A percentile compares a stretch with the other conserved stretches of the same genome.
Conservation (phyloP, 345 rosid genomes). For the Camelina laxa region DNA sequence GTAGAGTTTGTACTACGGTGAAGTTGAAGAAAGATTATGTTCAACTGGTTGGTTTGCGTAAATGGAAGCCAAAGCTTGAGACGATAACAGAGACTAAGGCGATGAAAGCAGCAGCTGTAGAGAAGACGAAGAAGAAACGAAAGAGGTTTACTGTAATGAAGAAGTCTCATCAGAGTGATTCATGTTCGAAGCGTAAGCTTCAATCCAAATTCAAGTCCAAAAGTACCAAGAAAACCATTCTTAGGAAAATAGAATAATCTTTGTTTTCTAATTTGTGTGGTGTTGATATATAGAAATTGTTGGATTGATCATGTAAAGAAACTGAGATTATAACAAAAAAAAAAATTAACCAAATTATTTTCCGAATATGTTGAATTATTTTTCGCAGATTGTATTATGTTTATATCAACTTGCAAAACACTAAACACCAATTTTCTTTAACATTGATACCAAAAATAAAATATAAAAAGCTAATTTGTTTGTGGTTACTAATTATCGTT, state of each 20-base stretch:
- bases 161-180: conserved; percentile 42
- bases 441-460: no score
- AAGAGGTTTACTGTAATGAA: conserved; percentile 51
- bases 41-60: conserved; percentile 57
- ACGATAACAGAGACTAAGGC: conserved; percentile 61
- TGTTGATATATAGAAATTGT: conserved; percentile 36
- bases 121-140: conserved; percentile 44
- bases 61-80: conserved; percentile 89
- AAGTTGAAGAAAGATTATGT: conserved; percentile 69
- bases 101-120: conserved; percentile 37
- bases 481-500: background rate
- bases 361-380: conserved; percentile 15
- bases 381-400: background rate
- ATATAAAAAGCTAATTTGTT: background rate
- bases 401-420: conserved; percentile 12
- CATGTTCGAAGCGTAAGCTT: conserved; percentile 35
- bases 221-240: conserved; percentile 34
- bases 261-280: conserved; percentile 7
- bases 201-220: conserved; percentile 48
- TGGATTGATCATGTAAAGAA: conserved; percentile 20
- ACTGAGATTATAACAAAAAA: background rate
- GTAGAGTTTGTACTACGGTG: conserved; percentile 67
- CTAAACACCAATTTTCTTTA: background rate
- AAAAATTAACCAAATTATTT: conserved; percentile 16
- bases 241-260: background rate